A percentile compares a stretch with the other conserved stretches of the same genome.
Conservation (phyloP, 495 filamentous ascomycete species). For the Neurospora sp. region DNA sequence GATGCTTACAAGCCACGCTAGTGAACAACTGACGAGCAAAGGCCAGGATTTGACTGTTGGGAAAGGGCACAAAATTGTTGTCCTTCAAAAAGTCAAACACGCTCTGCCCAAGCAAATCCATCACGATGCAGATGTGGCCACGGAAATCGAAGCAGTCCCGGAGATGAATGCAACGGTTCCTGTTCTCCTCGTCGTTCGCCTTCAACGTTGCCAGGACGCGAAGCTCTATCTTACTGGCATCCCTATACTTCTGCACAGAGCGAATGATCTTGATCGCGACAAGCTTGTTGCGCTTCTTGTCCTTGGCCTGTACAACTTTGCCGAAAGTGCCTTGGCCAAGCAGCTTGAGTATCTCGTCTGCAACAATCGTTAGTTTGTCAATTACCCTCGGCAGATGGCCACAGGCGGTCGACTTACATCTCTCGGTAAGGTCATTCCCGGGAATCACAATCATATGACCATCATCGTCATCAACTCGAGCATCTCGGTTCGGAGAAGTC, state of each 20-base stretch:
- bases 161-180: slow-evolving; percentile 94
- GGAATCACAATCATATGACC: slow-evolving; percentile 90
- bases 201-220: slow-evolving; percentile 84
- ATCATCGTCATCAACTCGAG: slow-evolving; percentile 79
- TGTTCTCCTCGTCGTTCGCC: slow-evolving; percentile 81
- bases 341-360: slow-evolving; percentile 78
- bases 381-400: neutral
- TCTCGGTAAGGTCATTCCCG: slow-evolving; percentile 70
- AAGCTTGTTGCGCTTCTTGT: slow-evolving; percentile 59
- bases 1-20: slow-evolving; percentile 91
- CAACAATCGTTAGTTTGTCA: slow-evolving; percentile 1
- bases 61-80: slow-evolving; percentile 91
- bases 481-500: slow-evolving; percentile 43
- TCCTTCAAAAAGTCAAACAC: slow-evolving; percentile 97
- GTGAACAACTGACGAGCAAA: slow-evolving; percentile 94
- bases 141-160: slow-evolving; percentile 96
- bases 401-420: slow-evolving; percentile 57
- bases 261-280: slow-evolving; percentile 97
- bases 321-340: slow-evolving; percentile 97
- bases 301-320: slow-evolving; percentile 89
- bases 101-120: slow-evolving; percentile 88
- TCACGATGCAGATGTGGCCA: slow-evolving; percentile 98
- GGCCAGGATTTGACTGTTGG: slow-evolving; percentile 96
- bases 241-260: slow-evolving; percentile 94
- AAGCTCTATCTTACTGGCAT: slow-evolving; percentile 92